Conservation (phyloP, 2,329 filamentous ascomycete species). For the Cordyceps javanica region DNA sequence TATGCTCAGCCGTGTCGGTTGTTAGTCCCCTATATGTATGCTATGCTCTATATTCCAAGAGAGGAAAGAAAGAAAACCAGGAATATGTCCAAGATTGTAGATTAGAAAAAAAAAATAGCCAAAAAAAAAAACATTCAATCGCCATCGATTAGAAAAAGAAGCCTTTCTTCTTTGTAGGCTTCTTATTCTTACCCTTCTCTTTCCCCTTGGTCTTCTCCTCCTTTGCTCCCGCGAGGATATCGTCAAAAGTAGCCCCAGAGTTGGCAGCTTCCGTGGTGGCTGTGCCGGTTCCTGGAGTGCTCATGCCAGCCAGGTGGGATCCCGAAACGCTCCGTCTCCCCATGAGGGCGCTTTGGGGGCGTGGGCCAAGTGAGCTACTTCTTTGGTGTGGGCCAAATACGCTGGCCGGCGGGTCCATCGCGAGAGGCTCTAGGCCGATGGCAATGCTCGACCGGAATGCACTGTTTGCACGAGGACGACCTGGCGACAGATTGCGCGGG, state of each 20-base stretch:
- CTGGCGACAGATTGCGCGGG: constrained; percentile 34
- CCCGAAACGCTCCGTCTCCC: constrained; percentile 28
- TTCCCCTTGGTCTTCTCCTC: constrained; percentile 27
- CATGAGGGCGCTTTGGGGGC: constrained; percentile 27
- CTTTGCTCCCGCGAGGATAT: constrained; percentile 35
- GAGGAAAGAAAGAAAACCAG: not conserved
- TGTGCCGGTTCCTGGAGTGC: constrained; percentile 15
- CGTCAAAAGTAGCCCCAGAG: constrained; percentile 41
- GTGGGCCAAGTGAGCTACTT: constrained; percentile 30
- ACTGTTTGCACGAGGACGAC: constrained; percentile 25
- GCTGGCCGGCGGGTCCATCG: constrained; percentile 27
- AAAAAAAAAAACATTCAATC: not conserved
- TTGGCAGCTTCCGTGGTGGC: constrained; percentile 18
- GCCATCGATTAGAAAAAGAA: constrained; percentile 2
- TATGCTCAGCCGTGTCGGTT: no score
- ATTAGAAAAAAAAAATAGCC: not conserved
- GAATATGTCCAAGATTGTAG: not conserved
- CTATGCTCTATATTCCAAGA: not conserved
- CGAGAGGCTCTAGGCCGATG: constrained; percentile 37
- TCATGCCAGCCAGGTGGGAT: constrained; percentile 28
- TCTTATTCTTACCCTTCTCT: constrained; percentile 30
- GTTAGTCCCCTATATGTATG: no score
- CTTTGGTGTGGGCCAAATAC: constrained; percentile 24
- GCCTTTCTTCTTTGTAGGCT: constrained; percentile 28
- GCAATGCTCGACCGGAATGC: constrained; percentile 37